These are phyloP conservation scores for Fusarium sp. DNA, from an alignment of 2,329 filamentous ascomycete genomes.

Conservation along the genomic window DNA sequence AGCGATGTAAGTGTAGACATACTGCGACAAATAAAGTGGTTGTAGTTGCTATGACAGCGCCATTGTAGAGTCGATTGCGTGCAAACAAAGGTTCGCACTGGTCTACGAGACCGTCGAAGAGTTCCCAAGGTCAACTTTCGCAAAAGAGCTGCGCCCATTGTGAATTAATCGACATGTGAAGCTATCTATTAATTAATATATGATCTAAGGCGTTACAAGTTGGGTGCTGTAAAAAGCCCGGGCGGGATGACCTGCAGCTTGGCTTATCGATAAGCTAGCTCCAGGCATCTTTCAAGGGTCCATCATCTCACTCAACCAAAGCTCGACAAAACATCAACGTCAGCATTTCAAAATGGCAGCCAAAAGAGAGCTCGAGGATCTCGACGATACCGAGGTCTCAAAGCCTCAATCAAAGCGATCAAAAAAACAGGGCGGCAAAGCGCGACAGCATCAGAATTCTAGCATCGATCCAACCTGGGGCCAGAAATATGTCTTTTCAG, in stretches of 20 bases:
- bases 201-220: background rate
- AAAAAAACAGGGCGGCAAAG: slow-evolving; percentile 46
- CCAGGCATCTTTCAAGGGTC: slow-evolving; percentile 19
- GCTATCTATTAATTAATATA: slow-evolving; percentile 14
- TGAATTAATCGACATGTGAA: slow-evolving; percentile 39
- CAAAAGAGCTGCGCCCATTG: slow-evolving; percentile 47
- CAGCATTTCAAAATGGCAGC: slow-evolving; percentile 44
- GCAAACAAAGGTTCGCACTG: background rate
- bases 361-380: slow-evolving; percentile 49
- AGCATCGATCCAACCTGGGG: slow-evolving; percentile 72
- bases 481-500: slow-evolving; percentile 76
- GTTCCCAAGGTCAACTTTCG: slow-evolving; percentile 38
- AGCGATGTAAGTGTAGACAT: slow-evolving; percentile 21
- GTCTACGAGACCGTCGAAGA: background rate
- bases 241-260: slow-evolving; percentile 27
- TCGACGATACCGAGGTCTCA: slow-evolving; percentile 43
- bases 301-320: slow-evolving; percentile 12
- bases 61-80: slow-evolving; percentile 33
- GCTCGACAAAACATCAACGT: slow-evolving; percentile 8
- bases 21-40: slow-evolving; percentile 51
- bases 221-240: slow-evolving; percentile 11
- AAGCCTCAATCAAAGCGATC: slow-evolving; percentile 43
- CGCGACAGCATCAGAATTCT: slow-evolving; percentile 54
- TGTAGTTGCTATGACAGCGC: slow-evolving; percentile 47
- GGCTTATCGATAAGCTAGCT: slow-evolving; percentile 36